Conservation (phyloP, 2,329 filamentous ascomycete species). For the Penicillium freii region DNA sequence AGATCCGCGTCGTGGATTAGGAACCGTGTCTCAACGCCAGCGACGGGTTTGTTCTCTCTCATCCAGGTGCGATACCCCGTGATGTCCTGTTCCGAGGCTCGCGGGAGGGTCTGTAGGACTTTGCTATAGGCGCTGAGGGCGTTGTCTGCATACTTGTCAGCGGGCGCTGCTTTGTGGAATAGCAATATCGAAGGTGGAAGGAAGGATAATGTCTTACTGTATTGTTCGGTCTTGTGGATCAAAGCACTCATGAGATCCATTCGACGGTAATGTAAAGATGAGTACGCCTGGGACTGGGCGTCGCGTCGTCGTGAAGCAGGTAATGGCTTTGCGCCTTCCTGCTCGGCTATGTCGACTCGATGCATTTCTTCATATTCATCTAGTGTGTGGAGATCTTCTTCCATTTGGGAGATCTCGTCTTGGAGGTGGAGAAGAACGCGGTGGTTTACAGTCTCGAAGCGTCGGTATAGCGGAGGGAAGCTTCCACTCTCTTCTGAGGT, state of each 20-base stretch:
- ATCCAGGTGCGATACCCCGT: conserved; percentile 56
- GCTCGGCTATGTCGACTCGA: conserved; percentile 32
- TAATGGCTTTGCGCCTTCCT: conserved; percentile 32
- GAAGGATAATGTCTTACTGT: conserved; percentile 57
- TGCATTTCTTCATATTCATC: conserved; percentile 58
- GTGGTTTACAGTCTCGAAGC: conserved; percentile 79
- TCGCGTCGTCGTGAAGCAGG: conserved; percentile 44
- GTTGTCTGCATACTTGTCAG: conserved; percentile 33
- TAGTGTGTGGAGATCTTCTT: conserved; percentile 70
- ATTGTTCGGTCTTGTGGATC: conserved; percentile 60
- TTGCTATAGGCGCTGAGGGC: conserved; percentile 48
- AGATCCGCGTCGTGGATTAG: conserved; percentile 52
- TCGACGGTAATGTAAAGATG: conserved; percentile 54
- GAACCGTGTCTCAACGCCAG: conserved; percentile 53
- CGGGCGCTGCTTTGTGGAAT: background rate
- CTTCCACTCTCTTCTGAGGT: conserved; percentile 26
- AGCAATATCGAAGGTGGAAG: background rate
- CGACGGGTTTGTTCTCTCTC: conserved; percentile 50
- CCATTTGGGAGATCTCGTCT: conserved; percentile 77
- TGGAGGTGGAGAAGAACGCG: conserved; percentile 78
- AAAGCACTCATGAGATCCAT: conserved; percentile 55
- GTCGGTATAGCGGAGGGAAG: conserved; percentile 69
- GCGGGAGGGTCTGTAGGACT: conserved; percentile 46
- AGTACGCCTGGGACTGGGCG: conserved; percentile 50
- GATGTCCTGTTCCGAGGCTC: conserved; percentile 50